phyloP scores from a whole-genome alignment of 2,329 filamentous ascomycete species.

The Botrytis aclada region DNA sequence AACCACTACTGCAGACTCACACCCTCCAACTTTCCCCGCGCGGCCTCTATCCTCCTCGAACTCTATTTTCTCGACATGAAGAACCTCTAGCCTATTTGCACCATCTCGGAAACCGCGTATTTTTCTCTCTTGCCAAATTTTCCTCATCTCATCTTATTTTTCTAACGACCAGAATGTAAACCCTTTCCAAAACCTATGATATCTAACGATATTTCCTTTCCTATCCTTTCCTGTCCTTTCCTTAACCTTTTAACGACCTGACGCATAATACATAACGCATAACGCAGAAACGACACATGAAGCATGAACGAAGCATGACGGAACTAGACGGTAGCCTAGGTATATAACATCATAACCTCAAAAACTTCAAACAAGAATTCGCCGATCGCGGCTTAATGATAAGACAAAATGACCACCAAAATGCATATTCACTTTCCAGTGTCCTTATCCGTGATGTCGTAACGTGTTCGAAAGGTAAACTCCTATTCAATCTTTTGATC shows the following conservation, averaged over 20 bases:
- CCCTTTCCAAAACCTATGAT: neutral
- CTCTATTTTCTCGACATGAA: slow-evolving; percentile 35
- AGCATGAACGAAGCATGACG: neutral
- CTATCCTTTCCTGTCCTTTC: neutral
- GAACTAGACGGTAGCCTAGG: neutral
- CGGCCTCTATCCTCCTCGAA: slow-evolving; percentile 32
- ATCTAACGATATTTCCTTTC: neutral
- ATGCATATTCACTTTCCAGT: neutral
- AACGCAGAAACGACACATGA: neutral
- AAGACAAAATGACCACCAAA: slow-evolving; percentile 2
- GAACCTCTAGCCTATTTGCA: neutral
- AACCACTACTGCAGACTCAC: slow-evolving; percentile 35
- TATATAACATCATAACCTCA: neutral
- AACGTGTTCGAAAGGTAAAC: neutral
- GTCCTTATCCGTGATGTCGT: neutral
- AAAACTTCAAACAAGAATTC: neutral
- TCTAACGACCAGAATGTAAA: neutral
- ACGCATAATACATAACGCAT: neutral
- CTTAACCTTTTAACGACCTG: neutral
- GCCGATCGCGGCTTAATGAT: neutral
- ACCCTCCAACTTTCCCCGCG: slow-evolving; percentile 28
- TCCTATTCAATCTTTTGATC: neutral
- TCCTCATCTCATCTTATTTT: neutral
- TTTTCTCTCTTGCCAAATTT: neutral
- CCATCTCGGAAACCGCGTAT: neutral